Conservation (phyloP, 106 monocot species). For the Acorus gramineus region DNA sequence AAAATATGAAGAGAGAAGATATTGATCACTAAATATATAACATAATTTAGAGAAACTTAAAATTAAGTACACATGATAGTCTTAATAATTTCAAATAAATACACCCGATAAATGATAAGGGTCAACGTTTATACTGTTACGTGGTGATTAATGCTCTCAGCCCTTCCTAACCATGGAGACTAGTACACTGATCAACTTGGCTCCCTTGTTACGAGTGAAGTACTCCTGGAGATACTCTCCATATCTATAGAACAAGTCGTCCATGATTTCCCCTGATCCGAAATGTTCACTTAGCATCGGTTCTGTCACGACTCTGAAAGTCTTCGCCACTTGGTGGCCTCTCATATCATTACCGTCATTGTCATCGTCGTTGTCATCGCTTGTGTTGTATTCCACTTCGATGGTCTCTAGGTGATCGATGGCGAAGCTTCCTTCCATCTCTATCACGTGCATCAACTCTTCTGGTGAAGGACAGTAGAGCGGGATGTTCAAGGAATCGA, state of each 20-base stretch:
- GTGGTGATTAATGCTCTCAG: too few relatives aligned
- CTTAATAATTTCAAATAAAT: too few relatives aligned
- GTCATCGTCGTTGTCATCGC: neutral
- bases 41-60: too few relatives aligned
- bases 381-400: neutral
- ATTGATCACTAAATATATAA: too few relatives aligned
- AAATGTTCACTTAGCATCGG: conserved; percentile 6
- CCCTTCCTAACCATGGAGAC: too few relatives aligned
- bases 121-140: too few relatives aligned
- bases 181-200: too few relatives aligned
- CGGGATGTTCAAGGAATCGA: conserved; percentile 6
- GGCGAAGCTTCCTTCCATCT: conserved; percentile 7
- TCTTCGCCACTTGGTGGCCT: neutral
- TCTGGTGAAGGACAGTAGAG: conserved; percentile 1
- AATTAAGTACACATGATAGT: too few relatives aligned
- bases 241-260: conserved; percentile 5
- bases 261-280: neutral
- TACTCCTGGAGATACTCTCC: neutral
- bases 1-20: too few relatives aligned
- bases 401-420: neutral
- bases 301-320: neutral
- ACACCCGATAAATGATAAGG: too few relatives aligned
- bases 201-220: too few relatives aligned
- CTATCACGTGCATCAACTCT: conserved; percentile 1
- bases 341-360: neutral